Conservation (phyloP, 805 yeast genomes). For the Candida anglica region DNA sequence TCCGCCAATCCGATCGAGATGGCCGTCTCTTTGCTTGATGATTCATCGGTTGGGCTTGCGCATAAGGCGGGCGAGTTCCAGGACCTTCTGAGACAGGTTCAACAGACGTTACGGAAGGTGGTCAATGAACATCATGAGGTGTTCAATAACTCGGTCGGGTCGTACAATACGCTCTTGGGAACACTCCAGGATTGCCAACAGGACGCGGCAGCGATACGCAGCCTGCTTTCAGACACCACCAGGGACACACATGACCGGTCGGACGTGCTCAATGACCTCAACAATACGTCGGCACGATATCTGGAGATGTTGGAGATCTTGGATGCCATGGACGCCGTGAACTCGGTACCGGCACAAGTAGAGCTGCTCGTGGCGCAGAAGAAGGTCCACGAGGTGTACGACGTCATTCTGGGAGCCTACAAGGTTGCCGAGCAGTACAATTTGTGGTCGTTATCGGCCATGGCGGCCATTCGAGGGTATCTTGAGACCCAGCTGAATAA, state of each 20-base stretch:
- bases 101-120: slow-evolving; percentile 55
- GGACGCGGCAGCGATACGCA: slow-evolving; percentile 45
- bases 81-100: slow-evolving; percentile 53
- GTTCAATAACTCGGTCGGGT: slow-evolving; percentile 81
- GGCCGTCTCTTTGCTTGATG: slow-evolving; percentile 79
- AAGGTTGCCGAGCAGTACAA: slow-evolving; percentile 46
- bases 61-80: slow-evolving; percentile 65
- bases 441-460: slow-evolving; percentile 56
- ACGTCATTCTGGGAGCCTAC: slow-evolving; percentile 42
- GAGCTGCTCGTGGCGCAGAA: slow-evolving; percentile 70
- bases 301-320: slow-evolving; percentile 68
- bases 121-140: slow-evolving; percentile 82
- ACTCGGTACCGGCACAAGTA: slow-evolving; percentile 54
- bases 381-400: slow-evolving; percentile 63
- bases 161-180: slow-evolving; percentile 68
- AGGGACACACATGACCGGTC: slow-evolving; percentile 50
- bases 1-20: slow-evolving; percentile 76
- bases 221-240: slow-evolving; percentile 45
- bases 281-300: slow-evolving; percentile 57
- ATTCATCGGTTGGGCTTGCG: slow-evolving; percentile 88
- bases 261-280: slow-evolving; percentile 59
- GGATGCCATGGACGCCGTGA: slow-evolving; percentile 60
- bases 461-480: slow-evolving; percentile 47
- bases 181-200: slow-evolving; percentile 64
- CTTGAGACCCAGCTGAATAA: slow-evolving; percentile 54